A percentile compares a stretch with the other conserved stretches of the same genome.
These are phyloP conservation scores for Pseudotsuga menziesii DNA, from an alignment of 75 land plant genomes.

Conservation along the genomic window DNA sequence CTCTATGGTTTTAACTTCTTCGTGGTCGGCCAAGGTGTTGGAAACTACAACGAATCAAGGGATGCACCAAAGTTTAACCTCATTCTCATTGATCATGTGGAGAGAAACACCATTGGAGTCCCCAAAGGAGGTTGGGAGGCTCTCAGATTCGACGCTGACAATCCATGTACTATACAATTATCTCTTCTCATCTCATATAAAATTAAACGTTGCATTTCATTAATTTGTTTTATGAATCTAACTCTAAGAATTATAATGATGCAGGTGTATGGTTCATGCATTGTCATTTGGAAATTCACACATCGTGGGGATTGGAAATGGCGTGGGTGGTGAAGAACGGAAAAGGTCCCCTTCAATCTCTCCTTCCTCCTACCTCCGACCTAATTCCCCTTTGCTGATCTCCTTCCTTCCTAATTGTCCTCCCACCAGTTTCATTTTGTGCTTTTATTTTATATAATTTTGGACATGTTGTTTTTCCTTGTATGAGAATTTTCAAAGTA, in stretches of 20 bases:
- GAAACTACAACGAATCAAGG: conserved; percentile 15
- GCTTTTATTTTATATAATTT: no score
- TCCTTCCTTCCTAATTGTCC: neutral
- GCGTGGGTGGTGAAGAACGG: conserved; percentile 51
- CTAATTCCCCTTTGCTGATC: conserved; percentile 44
- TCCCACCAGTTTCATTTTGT: no score
- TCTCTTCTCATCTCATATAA: no score
- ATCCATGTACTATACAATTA: conserved; percentile 17
- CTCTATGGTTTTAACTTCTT: conserved; percentile 28
- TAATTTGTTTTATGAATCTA: no score
- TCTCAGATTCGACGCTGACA: conserved; percentile 23
- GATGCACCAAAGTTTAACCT: conserved; percentile 16
- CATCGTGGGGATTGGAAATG: conserved; percentile 58
- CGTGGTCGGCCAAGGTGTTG: conserved; percentile 20
- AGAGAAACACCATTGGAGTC: conserved; percentile 25
- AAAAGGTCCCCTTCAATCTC: conserved; percentile 29
- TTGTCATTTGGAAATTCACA: conserved; percentile 50
- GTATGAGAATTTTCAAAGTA: no score
- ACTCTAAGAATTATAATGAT: neutral
- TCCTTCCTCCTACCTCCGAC: conserved; percentile 50
- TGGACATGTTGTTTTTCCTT: no score
- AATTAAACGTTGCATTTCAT: no score
- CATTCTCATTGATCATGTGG: conserved; percentile 21
- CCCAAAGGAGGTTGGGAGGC: conserved; percentile 29
- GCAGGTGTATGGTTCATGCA: conserved; percentile 60